These are phyloP conservation scores for Xylariaceae sp. DNA, from an alignment of 2,329 filamentous ascomycete species.

Conservation along the genomic window DNA sequence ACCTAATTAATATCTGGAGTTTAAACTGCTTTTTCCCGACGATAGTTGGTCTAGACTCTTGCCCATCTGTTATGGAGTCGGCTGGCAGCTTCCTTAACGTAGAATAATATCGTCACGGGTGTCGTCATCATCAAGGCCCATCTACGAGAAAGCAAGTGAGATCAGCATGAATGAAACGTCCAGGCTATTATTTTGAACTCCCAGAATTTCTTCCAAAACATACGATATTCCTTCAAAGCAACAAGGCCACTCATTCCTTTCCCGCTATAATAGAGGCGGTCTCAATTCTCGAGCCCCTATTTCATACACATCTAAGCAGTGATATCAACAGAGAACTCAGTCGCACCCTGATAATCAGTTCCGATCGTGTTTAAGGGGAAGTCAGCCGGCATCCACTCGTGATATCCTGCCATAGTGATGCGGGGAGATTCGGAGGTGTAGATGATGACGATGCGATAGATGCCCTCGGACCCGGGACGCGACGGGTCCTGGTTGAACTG, in stretches of 20 bases:
- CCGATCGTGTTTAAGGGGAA: conserved; percentile 22
- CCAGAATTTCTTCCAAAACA: no score
- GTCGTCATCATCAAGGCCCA: no score
- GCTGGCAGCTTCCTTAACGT: no score
- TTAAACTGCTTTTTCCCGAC: no score
- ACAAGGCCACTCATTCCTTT: not conserved
- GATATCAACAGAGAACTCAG: conserved; percentile 19
- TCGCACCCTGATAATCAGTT: conserved; percentile 23
- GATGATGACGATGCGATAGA: conserved; percentile 25
- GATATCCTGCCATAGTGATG: conserved; percentile 17
- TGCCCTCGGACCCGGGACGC: conserved; percentile 20
- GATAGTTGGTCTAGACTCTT: no score
- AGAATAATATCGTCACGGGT: no score
- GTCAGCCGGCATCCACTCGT: conserved; percentile 25
- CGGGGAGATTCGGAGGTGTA: conserved; percentile 16
- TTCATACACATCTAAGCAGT: not conserved
- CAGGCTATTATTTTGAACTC: no score
- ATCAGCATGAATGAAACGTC: no score
- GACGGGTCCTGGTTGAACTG: conserved; percentile 28
- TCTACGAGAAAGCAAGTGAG: no score
- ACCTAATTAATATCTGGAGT: no score
- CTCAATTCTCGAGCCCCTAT: not conserved
- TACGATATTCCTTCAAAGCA: not conserved
- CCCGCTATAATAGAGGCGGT: not conserved
- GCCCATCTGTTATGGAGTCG: no score